These are phyloP conservation scores for Erythrophleum ivorense DNA, from an alignment of 331 rosid species.

Conservation along the genomic window DNA sequence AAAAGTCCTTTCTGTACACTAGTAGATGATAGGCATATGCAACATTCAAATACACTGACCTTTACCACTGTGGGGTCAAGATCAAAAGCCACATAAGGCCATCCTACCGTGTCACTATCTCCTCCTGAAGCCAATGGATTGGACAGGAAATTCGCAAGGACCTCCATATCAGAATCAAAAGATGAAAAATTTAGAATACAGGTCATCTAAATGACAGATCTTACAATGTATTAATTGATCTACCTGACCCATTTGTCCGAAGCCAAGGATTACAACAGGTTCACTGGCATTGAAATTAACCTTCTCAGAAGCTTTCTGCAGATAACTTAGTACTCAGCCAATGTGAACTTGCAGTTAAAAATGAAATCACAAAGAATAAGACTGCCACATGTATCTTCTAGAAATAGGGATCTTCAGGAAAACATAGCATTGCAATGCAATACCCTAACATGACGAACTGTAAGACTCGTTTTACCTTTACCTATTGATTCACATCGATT, in stretches of 20 bases:
- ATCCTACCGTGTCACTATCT: conserved; percentile 63
- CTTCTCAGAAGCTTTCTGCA: conserved; percentile 67
- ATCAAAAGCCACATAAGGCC: conserved; percentile 89
- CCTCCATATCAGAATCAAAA: conserved; percentile 55
- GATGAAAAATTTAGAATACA: conserved; percentile 38
- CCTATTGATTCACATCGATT: neutral
- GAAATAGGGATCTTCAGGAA: conserved; percentile 2
- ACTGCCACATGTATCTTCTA: conserved; percentile 15
- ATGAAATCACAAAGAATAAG: conserved; percentile 35
- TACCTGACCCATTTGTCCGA: conserved; percentile 99
- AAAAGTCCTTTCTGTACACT: neutral
- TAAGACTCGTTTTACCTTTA: neutral
- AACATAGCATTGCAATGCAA: neutral
- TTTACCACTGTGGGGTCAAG: conserved; percentile 85
- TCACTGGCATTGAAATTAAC: conserved; percentile 69
- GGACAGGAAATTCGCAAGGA: conserved; percentile 92
- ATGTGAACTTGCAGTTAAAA: conserved; percentile 40
- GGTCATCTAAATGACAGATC: conserved; percentile 35
- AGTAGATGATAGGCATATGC: conserved; percentile 15
- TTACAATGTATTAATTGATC: conserved; percentile 28
- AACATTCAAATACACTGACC: conserved; percentile 55
- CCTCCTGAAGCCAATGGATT: conserved; percentile 80
- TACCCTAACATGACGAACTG: neutral
- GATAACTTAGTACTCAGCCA: conserved; percentile 39
- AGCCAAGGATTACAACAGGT: conserved; percentile 94